phyloP scores from a whole-genome alignment of 2,329 filamentous ascomycete species.

The Aspergillus pseudoglaucus region DNA sequence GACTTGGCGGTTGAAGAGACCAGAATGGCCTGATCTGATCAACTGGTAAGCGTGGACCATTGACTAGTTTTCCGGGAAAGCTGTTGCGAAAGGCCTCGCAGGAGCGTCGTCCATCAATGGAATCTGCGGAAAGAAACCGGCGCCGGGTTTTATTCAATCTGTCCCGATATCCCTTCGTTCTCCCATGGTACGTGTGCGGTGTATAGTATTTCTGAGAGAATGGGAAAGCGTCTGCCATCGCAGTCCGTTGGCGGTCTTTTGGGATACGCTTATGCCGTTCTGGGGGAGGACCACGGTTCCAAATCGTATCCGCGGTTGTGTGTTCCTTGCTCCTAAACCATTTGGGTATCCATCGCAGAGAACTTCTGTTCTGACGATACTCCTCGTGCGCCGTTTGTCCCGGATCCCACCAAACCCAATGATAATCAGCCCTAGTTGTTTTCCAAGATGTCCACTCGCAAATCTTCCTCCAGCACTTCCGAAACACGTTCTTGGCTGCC shows the following conservation, averaged over 20 bases:
- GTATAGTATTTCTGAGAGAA: neutral
- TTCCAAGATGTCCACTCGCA: constrained; percentile 27
- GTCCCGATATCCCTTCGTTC: neutral
- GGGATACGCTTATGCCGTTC: constrained; percentile 1
- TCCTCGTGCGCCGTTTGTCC: constrained; percentile 17
- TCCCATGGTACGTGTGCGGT: neutral
- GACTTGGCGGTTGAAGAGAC: neutral
- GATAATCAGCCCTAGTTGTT: constrained; percentile 29
- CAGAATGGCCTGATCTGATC: neutral
- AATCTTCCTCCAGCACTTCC: constrained; percentile 13
- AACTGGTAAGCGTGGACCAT: neutral
- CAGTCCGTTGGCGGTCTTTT: neutral
- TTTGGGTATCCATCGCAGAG: constrained; percentile 18
- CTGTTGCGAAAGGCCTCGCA: neutral
- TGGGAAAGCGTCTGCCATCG: neutral
- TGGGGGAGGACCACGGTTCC: constrained; percentile 14
- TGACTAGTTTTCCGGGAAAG: neutral
- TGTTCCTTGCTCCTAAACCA: constrained; percentile 22
- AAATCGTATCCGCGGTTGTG: constrained; percentile 19
- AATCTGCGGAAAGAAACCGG: neutral
- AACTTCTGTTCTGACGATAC: constrained; percentile 11
- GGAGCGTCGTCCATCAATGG: neutral
- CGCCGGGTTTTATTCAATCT: neutral
- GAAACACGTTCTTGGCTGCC: constrained; percentile 19
- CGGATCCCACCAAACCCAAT: constrained; percentile 39